Evolutionary conservation across 345 rosid species (phyloP).

Genomic region (Eucalyptus camaldulensis): DNA sequence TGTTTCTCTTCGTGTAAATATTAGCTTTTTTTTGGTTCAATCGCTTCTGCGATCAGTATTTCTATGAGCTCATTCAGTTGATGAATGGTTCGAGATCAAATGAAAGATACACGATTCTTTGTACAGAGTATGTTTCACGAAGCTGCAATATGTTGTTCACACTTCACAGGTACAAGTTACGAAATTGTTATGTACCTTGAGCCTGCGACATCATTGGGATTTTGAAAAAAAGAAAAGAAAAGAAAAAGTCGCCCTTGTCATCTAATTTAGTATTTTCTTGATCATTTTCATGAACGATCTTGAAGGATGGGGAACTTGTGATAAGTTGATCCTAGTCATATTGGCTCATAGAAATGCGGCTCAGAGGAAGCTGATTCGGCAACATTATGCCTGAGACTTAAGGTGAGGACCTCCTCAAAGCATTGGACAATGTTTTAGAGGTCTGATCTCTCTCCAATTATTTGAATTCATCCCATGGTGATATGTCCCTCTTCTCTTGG

Average conservation of each 20-base stretch:
- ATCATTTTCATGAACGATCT: neutral
- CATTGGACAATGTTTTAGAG: neutral
- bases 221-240: too few species aligned
- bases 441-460: too few species aligned
- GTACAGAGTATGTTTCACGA: neutral
- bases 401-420: neutral
- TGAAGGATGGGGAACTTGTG: neutral
- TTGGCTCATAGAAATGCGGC: neutral
- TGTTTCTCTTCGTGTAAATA: neutral
- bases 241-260: neutral
- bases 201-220: too few species aligned
- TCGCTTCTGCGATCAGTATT: neutral
- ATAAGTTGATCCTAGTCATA: neutral
- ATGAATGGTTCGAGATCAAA: too few species aligned
- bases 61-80: too few species aligned
- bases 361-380: neutral
- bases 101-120: neutral
- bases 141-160: neutral
- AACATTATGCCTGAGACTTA: neutral
- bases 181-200: neutral
- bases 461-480: too few species aligned
- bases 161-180: neutral
- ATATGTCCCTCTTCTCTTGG: too few species aligned
- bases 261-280: neutral
- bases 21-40: neutral